These are phyloP conservation scores for Streptanthus diversifolius DNA, from an alignment of 345 rosid species.

Conservation along the genomic window DNA sequence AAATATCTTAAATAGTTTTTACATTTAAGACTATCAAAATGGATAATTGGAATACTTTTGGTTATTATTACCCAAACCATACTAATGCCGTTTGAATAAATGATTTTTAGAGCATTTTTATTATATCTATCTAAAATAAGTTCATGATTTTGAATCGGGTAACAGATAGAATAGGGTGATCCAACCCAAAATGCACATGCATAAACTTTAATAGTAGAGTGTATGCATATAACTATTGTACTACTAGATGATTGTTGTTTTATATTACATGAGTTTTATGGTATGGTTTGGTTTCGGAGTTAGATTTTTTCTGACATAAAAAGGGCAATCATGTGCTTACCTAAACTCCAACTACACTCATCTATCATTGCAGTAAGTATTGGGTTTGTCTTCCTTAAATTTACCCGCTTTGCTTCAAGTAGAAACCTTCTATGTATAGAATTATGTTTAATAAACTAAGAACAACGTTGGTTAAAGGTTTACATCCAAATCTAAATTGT, in stretches of 20 bases:
- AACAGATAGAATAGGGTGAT: not conserved
- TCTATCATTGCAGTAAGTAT: not conserved
- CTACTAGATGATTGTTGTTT: not conserved
- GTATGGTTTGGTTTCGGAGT: not conserved
- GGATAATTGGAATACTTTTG: too few relatives aligned
- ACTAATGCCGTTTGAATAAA: not conserved
- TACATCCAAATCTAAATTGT: slow-evolving; percentile 11
- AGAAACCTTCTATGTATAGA: not conserved
- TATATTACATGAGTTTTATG: not conserved
- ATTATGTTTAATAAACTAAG: not conserved
- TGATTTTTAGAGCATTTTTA: not conserved
- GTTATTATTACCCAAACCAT: not conserved
- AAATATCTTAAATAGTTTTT: too few relatives aligned
- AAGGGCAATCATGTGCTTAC: slow-evolving; percentile 6
- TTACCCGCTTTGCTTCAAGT: not conserved
- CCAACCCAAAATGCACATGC: not conserved
- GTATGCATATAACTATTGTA: not conserved
- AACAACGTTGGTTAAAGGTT: not conserved
- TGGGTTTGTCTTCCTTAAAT: not conserved
- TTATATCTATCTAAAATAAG: not conserved
- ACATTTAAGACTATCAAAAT: too few relatives aligned
- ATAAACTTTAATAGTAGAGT: not conserved
- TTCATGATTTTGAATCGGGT: not conserved
- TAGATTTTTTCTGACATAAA: not conserved
- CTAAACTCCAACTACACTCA: slow-evolving; percentile 11